Conservation (phyloP, 2,329 filamentous ascomycete species). For the Fusarium anguioides region DNA sequence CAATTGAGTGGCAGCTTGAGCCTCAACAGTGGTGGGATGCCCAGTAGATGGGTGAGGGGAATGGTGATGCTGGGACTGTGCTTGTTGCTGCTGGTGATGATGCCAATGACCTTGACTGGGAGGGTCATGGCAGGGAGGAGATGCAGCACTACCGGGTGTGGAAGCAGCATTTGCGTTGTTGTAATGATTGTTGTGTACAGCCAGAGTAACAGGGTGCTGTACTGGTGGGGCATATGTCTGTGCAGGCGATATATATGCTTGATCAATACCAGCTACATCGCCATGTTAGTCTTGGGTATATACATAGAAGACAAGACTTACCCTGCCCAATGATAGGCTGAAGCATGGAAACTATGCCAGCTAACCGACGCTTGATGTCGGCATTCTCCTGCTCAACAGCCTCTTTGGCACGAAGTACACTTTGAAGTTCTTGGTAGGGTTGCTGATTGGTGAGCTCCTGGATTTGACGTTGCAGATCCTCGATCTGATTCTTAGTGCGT, state of each 20-base stretch:
- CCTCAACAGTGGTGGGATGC: constrained; percentile 19
- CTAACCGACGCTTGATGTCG: constrained; percentile 77
- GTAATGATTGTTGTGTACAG: constrained; percentile 39
- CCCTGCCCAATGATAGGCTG: constrained; percentile 64
- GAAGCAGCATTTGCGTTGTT: constrained; percentile 40
- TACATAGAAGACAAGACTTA: constrained; percentile 11
- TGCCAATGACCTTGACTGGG: constrained; percentile 30
- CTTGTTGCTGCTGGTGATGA: constrained; percentile 28
- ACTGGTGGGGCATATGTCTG: constrained; percentile 44
- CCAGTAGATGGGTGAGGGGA: constrained; percentile 7
- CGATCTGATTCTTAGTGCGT: constrained; percentile 83
- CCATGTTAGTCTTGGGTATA: constrained; percentile 1
- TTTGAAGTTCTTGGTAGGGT: constrained; percentile 85
- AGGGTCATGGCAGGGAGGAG: constrained; percentile 40
- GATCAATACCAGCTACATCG: constrained; percentile 43
- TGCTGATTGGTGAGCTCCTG: constrained; percentile 81
- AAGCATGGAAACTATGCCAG: constrained; percentile 71
- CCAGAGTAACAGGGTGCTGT: constrained; percentile 34
- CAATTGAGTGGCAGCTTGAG: constrained; percentile 43
- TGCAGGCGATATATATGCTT: constrained; percentile 49
- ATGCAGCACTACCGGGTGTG: constrained; percentile 41
- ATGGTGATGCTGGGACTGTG: constrained; percentile 24
- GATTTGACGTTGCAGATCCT: constrained; percentile 77
- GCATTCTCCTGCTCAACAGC: constrained; percentile 81
- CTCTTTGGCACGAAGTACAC: constrained; percentile 79